Evolutionary conservation across 148 eudicot genomes (phyloP), one percentile per base, ranked within the genome.

Genomic region (Cornus suecica): DNA sequence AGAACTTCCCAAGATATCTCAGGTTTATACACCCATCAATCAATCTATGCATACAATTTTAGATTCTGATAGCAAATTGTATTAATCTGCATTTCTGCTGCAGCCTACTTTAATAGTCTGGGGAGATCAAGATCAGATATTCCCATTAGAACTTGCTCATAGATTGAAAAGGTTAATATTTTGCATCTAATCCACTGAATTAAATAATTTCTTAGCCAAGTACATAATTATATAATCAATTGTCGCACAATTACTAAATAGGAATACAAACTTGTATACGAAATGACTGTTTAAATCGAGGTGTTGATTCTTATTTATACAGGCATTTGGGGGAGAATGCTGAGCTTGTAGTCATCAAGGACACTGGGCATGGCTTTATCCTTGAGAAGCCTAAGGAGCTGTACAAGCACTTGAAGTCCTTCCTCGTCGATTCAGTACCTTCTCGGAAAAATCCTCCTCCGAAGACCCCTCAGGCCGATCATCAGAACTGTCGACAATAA

Each of bases 91-190:
- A n/a, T 34, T 62, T 2, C 42, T 37, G 42, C 51, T 72, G 85
- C 90, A 94, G 98, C 91, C 90, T 70, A 94, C 98, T 20, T 74
- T 94, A 60, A 85, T 94, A 80, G 52, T 92, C 0, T 92, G 98
- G 97, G 98, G 97, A 80, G 95, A 92, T 45, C 83, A 86, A 62
- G 98, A 94, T 80, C 86, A 79, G 72, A 79, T 94, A 23, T 94
- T 94, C 42, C 97, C 97, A 0, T 8, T 94, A 15, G 93, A 92
- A 81, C 83, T 92, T 29, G 98, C 82, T 62, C 68, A 90, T 78
- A 85, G 97, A 84, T 81, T 94, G 70, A 86, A 88, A 82, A 81
- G 87, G 98, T 91, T 20, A 8, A 78, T 25, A 28, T 8, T 68
- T 66, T 15, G 0, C 72, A 16, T 24, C 10, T 42, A 16, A 14